Conservation (phyloP, 345 rosid species). For the Camelina laxa region DNA sequence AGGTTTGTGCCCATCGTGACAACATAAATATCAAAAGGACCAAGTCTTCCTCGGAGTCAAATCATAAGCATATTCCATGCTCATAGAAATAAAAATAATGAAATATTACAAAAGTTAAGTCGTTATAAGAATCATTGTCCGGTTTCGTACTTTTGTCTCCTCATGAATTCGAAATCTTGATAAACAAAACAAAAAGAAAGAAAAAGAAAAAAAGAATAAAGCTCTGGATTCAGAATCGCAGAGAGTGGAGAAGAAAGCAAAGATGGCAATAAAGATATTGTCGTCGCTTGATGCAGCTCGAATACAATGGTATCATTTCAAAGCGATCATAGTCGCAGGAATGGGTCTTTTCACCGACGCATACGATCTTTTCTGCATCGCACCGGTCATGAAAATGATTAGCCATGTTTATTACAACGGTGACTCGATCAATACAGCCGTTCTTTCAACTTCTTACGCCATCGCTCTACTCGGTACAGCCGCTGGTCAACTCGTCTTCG, state of each 20-base stretch:
- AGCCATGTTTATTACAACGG: slow-evolving; percentile 50
- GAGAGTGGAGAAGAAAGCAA: slow-evolving; percentile 31
- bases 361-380: slow-evolving; percentile 58
- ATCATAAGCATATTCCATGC: slow-evolving; percentile 39
- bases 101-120: neutral
- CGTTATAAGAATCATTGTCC: slow-evolving; percentile 4
- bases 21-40: slow-evolving; percentile 22
- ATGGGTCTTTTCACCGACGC: slow-evolving; percentile 64
- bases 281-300: slow-evolving; percentile 51
- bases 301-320: slow-evolving; percentile 59
- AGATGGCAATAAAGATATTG: slow-evolving; percentile 36
- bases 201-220: neutral
- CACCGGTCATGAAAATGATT: slow-evolving; percentile 51
- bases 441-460: slow-evolving; percentile 46
- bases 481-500: slow-evolving; percentile 65
- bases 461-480: slow-evolving; percentile 67
- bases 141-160: slow-evolving; percentile 10
- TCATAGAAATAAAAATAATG: neutral
- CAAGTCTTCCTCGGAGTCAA: slow-evolving; percentile 42
- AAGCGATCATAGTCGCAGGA: slow-evolving; percentile 53
- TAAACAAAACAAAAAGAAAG: neutral
- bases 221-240: slow-evolving; percentile 44
- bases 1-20: slow-evolving; percentile 31
- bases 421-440: slow-evolving; percentile 34
- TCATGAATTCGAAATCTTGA: neutral